phyloP scores from a whole-genome alignment of 176 grass and related monocot genomes.

The Aegilops umbellulata region DNA sequence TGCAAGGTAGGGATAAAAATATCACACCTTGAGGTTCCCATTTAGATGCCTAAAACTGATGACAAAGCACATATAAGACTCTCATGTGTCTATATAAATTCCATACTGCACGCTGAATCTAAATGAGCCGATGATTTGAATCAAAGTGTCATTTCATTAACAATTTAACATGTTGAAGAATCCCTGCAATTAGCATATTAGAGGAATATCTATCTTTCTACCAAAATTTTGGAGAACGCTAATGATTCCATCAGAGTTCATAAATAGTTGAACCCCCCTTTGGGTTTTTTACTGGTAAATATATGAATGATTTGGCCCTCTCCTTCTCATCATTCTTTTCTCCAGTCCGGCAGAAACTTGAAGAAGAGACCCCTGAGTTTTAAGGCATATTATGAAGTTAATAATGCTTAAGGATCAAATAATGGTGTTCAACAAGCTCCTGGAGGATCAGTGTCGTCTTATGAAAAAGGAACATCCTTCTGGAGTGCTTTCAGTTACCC shows the following conservation, averaged over 20 bases:
- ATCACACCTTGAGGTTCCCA: background rate
- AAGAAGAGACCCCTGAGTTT: constrained; percentile 91
- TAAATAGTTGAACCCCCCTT: background rate
- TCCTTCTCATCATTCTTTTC: constrained; percentile 8
- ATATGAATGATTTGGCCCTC: background rate
- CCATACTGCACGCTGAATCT: background rate
- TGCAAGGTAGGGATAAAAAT: background rate
- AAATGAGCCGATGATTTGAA: background rate
- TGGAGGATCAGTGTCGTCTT: constrained; percentile 48
- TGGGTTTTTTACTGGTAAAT: background rate
- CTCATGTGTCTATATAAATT: background rate
- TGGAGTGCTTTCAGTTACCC: constrained; percentile 28
- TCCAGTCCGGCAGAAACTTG: constrained; percentile 96
- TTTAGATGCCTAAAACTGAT: background rate
- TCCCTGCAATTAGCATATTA: background rate
- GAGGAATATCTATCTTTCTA: constrained; percentile 16
- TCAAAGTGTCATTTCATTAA: background rate
- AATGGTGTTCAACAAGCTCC: constrained; percentile 66
- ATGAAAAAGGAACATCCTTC: too few species aligned
- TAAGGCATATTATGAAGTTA: constrained; percentile 87
- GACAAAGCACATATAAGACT: background rate
- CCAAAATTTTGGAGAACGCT: background rate
- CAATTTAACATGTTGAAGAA: background rate
- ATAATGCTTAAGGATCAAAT: constrained; percentile 97
- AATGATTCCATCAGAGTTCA: background rate